These are phyloP conservation scores for Boeremia lycopersici DNA, from an alignment of 2,329 filamentous ascomycete genomes.

Conservation along the genomic window DNA sequence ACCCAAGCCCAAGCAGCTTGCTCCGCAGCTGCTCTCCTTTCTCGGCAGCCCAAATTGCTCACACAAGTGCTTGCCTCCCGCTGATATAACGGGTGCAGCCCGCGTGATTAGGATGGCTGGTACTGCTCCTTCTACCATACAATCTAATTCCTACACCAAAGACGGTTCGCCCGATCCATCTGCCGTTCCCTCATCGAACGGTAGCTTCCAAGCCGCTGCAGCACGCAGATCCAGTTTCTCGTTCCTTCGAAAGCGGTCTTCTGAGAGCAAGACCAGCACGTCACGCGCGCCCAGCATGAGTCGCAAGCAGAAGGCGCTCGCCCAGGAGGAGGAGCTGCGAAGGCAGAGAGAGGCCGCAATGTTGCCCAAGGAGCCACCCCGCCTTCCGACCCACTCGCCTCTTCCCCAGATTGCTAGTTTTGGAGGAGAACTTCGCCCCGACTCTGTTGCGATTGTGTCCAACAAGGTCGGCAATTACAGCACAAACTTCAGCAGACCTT, in stretches of 20 bases:
- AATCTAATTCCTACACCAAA: constrained; percentile 22
- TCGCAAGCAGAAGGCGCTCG: constrained; percentile 62
- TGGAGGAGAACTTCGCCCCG: constrained; percentile 67
- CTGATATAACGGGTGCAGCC: constrained; percentile 34
- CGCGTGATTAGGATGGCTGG: constrained; percentile 36
- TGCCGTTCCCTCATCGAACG: constrained; percentile 13
- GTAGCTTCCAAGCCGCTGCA: constrained; percentile 16
- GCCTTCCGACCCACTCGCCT: constrained; percentile 57
- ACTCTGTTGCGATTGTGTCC: constrained; percentile 67
- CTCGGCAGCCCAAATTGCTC: constrained; percentile 34
- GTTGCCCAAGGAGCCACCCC: constrained; percentile 65
- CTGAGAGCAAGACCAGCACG: constrained; percentile 13
- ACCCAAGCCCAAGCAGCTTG: constrained; percentile 20
- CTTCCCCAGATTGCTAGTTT: constrained; percentile 61
- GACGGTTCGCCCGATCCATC: constrained; percentile 40
- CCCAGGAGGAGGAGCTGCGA: constrained; percentile 59
- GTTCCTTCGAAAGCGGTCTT: constrained; percentile 17
- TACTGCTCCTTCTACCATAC: constrained; percentile 26
- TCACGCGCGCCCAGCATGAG: constrained; percentile 47
- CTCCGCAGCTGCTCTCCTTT: constrained; percentile 28
- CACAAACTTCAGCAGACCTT: constrained; percentile 46
- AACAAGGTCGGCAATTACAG: constrained; percentile 55
- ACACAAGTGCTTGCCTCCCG: constrained; percentile 18
- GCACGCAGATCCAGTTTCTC: constrained; percentile 17
- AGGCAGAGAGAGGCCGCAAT: constrained; percentile 61